Evolutionary conservation across 495 filamentous ascomycete genomes (phyloP).

Genomic region (Penicillium paxilli): DNA sequence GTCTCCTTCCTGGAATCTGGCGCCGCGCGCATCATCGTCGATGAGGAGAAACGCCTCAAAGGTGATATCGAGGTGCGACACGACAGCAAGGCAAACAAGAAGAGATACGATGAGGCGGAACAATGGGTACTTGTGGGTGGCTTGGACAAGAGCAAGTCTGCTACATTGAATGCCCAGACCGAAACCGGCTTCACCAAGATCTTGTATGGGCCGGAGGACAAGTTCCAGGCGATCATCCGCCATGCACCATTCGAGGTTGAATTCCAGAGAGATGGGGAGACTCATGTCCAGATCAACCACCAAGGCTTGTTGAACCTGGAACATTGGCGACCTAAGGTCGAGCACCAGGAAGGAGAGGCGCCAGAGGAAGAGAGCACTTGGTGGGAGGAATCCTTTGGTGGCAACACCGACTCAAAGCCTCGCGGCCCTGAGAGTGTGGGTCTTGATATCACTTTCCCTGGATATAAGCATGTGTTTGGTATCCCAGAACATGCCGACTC

Average conservation of each 20-base stretch:
- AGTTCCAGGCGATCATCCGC: slow-evolving; percentile 77
- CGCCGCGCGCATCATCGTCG: slow-evolving; percentile 78
- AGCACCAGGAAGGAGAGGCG: slow-evolving; percentile 54
- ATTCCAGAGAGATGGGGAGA: slow-evolving; percentile 77
- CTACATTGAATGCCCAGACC: slow-evolving; percentile 55
- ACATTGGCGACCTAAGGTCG: slow-evolving; percentile 91
- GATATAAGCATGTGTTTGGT: slow-evolving; percentile 89
- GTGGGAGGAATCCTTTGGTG: slow-evolving; percentile 97
- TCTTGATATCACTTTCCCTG: slow-evolving; percentile 87
- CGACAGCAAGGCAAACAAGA: slow-evolving; percentile 80
- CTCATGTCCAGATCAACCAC: slow-evolving; percentile 87
- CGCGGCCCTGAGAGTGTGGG: slow-evolving; percentile 85
- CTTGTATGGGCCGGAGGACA: slow-evolving; percentile 73
- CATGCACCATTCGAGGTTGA: slow-evolving; percentile 81
- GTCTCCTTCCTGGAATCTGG: slow-evolving; percentile 89
- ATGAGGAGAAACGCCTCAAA: slow-evolving; percentile 86
- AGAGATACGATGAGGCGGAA: slow-evolving; percentile 88
- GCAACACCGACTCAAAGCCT: slow-evolving; percentile 91
- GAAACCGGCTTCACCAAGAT: slow-evolving; percentile 71
- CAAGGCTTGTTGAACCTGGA: slow-evolving; percentile 87
- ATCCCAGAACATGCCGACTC: slow-evolving; percentile 93
- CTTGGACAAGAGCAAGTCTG: slow-evolving; percentile 64
- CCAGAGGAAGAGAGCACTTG: slow-evolving; percentile 79
- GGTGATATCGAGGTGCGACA: slow-evolving; percentile 87
- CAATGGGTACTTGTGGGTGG: slow-evolving; percentile 86